A percentile compares a stretch with the other conserved stretches of the same genome.
Conservation (phyloP, 1,284 basidiomycete species). For the Marasmius sp. region DNA sequence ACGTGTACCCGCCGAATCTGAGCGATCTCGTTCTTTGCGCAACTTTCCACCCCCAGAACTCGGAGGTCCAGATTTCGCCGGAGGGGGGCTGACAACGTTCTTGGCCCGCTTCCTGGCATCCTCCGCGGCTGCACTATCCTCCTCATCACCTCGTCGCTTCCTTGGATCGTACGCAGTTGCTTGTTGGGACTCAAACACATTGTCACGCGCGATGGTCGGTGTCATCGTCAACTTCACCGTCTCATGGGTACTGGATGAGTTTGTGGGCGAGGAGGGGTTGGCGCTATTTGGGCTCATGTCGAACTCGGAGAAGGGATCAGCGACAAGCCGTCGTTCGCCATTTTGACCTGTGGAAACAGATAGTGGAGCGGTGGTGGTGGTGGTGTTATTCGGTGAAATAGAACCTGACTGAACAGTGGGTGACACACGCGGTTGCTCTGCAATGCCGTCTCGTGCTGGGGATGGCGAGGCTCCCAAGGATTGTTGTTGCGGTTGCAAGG, state of each 20-base stretch:
- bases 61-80: slow-evolving; percentile 4
- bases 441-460: background rate
- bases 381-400: background rate
- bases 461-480: slow-evolving; percentile 9
- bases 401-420: background rate
- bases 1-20: slow-evolving; percentile 14
- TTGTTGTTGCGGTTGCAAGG: slow-evolving; percentile 14
- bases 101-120: slow-evolving; percentile 53
- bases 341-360: background rate
- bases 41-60: slow-evolving; percentile 47
- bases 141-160: slow-evolving; percentile 58
- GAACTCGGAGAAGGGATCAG: background rate
- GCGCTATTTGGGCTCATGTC: background rate
- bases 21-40: slow-evolving; percentile 60
- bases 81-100: slow-evolving; percentile 37
- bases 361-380: background rate
- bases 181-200: slow-evolving; percentile 37
- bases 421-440: background rate
- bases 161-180: slow-evolving; percentile 54
- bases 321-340: background rate
- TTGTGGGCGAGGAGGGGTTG: slow-evolving; percentile 20
- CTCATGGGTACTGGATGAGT: slow-evolving; percentile 36
- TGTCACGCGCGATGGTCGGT: slow-evolving; percentile 67
- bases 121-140: slow-evolving; percentile 48
- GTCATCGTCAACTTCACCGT: slow-evolving; percentile 77